Percentiles rank a stretch among this genome's conserved stretches.
These are phyloP conservation scores for Termitomyces sp. DNA, from an alignment of 768 basidiomycete species.

Conservation along the genomic window DNA sequence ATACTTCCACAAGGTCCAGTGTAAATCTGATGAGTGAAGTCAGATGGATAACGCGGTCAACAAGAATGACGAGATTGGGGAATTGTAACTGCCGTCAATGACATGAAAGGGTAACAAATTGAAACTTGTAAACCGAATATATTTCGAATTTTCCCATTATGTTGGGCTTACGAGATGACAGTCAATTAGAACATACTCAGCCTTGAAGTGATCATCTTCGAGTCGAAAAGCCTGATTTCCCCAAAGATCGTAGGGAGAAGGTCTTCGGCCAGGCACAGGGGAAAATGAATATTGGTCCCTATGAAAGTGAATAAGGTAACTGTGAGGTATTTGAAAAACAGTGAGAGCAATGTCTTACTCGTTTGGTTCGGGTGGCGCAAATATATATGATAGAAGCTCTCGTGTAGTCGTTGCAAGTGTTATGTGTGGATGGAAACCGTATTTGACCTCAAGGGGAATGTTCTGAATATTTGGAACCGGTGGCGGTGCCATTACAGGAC, in stretches of 20 bases:
- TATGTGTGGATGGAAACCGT: conserved; percentile 46
- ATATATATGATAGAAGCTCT: conserved; percentile 66
- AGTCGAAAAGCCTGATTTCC: conserved; percentile 70
- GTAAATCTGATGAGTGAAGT: conserved; percentile 58
- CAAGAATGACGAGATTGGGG: conserved; percentile 8
- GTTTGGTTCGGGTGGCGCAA: conserved; percentile 63
- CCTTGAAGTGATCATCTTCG: conserved; percentile 66
- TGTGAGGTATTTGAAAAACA: conserved; percentile 12
- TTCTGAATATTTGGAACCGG: conserved; percentile 18
- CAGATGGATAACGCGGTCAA: conserved; percentile 10
- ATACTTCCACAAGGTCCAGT: conserved; percentile 90
- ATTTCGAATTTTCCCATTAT: conserved; percentile 19
- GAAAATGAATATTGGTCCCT: conserved; percentile 34
- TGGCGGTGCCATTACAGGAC: conserved; percentile 14
- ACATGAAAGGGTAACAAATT: conserved; percentile 17
- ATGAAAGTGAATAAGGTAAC: conserved; percentile 3
- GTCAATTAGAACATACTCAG: conserved; percentile 64
- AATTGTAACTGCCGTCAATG: conserved; percentile 13
- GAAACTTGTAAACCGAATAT: conserved; percentile 11
- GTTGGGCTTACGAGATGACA: conserved; percentile 18
- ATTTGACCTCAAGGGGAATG: conserved; percentile 38
- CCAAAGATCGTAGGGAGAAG: conserved; percentile 62
- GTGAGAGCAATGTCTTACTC: conserved; percentile 28
- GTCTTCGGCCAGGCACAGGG: conserved; percentile 22
- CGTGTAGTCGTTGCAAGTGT: conserved; percentile 56